These are phyloP conservation scores for Leptographium radiaticola DNA, from an alignment of 2,329 filamentous ascomycete species.

Conservation along the genomic window DNA sequence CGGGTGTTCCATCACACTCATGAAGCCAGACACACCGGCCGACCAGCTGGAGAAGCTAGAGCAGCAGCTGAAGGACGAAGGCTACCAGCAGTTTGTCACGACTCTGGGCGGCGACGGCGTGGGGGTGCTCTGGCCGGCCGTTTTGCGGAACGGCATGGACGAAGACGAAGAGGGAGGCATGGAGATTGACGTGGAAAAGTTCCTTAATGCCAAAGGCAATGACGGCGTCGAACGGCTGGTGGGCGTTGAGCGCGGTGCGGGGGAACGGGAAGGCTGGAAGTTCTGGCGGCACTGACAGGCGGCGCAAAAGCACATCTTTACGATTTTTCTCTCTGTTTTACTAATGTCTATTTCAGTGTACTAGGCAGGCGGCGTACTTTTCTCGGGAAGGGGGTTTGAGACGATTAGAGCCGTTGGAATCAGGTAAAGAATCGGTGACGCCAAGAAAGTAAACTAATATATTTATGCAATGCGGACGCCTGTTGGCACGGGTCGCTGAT, in stretches of 20 bases:
- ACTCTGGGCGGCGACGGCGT: conserved; percentile 89
- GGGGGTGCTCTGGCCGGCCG: conserved; percentile 85
- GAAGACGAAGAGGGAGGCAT: conserved; percentile 70
- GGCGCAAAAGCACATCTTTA: background rate
- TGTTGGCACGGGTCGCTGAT: too few relatives aligned
- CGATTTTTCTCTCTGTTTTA: background rate
- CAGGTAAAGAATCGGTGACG: background rate
- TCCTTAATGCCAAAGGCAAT: conserved; percentile 71
- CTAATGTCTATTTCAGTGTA: background rate
- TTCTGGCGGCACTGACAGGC: conserved; percentile 44
- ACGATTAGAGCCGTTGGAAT: background rate
- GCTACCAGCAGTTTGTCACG: conserved; percentile 76
- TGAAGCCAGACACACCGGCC: conserved; percentile 51
- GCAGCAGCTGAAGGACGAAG: conserved; percentile 50
- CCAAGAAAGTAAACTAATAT: background rate
- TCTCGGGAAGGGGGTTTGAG: background rate
- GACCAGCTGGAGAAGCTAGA: conserved; percentile 52
- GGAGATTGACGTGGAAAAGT: conserved; percentile 78
- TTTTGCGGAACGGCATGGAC: conserved; percentile 71
- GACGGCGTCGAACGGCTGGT: conserved; percentile 81
- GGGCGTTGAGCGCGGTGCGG: conserved; percentile 56
- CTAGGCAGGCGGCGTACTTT: background rate
- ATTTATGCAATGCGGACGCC: too few relatives aligned
- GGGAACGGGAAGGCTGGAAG: conserved; percentile 70
- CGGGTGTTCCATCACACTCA: conserved; percentile 84